Percentiles rank a stretch among this genome's conserved stretches.
Conservation (phyloP, 208 protist species). For the Acanthamoeba rhysodes region DNA sequence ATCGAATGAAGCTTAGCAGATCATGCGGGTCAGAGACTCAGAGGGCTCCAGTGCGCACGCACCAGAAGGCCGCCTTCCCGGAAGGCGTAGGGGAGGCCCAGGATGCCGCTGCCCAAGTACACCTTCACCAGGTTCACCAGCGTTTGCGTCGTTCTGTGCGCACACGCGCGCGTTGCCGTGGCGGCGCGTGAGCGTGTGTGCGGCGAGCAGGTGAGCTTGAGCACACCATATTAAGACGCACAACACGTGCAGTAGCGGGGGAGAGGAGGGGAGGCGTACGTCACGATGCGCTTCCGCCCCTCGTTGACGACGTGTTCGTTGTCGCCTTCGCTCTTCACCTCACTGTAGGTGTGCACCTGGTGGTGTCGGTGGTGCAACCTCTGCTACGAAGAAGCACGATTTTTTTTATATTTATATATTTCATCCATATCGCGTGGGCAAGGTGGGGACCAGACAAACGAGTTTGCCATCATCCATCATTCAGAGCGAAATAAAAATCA, state of each 20-base stretch:
- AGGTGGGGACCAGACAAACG: too few relatives aligned
- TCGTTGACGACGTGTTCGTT: slow-evolving; percentile 4
- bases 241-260: background rate
- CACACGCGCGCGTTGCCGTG: background rate
- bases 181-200: background rate
- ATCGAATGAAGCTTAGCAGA: background rate
- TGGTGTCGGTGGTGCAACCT: background rate
- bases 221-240: background rate
- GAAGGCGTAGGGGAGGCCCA: slow-evolving; percentile 76
- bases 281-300: slow-evolving; percentile 47
- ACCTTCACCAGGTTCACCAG: slow-evolving; percentile 68
- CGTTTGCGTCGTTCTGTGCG: slow-evolving; percentile 60
- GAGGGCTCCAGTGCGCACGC: too few relatives aligned
- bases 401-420: too few relatives aligned
- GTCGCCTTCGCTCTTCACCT: background rate
- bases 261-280: background rate
- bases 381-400: too few relatives aligned
- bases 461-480: too few relatives aligned
- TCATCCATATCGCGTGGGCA: too few relatives aligned
- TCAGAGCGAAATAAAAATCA: too few relatives aligned
- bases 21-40: too few relatives aligned
- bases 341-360: background rate
- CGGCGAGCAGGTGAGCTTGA: background rate
- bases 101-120: slow-evolving; percentile 73
- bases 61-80: slow-evolving; percentile 73